These are phyloP conservation scores for Rhynchosporium agropyri DNA, from an alignment of 2,329 filamentous ascomycete species.

Conservation along the genomic window DNA sequence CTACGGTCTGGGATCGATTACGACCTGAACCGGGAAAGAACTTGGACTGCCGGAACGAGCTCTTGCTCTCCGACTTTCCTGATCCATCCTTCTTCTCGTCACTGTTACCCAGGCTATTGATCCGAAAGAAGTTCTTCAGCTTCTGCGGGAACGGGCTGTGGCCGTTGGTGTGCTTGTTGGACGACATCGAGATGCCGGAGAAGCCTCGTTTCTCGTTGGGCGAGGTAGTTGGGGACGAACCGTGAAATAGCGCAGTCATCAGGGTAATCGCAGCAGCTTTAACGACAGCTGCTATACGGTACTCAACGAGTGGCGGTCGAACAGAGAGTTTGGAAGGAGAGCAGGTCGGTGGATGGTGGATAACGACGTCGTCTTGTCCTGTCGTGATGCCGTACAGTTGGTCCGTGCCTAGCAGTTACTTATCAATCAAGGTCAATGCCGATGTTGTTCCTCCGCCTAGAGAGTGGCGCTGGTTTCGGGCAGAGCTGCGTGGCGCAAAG, in stretches of 20 bases:
- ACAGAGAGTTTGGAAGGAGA: constrained; percentile 1
- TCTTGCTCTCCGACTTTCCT: constrained; percentile 43
- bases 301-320: constrained; percentile 12
- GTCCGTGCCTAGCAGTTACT: constrained; percentile 20
- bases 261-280: constrained; percentile 33
- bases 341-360: constrained; percentile 18
- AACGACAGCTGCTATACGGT: constrained; percentile 37
- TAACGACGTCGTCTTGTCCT: constrained; percentile 11
- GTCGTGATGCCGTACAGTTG: background rate
- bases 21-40: constrained; percentile 88
- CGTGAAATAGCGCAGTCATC: constrained; percentile 41
- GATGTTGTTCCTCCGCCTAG: background rate
- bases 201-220: constrained; percentile 42
- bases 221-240: constrained; percentile 33
- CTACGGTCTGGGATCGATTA: constrained; percentile 86
- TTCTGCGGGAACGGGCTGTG: constrained; percentile 67
- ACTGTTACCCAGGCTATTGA: constrained; percentile 53
- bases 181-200: constrained; percentile 42
- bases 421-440: constrained; percentile 11
- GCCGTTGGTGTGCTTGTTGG: constrained; percentile 56
- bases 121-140: constrained; percentile 72
- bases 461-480: constrained; percentile 5
- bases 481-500: constrained; percentile 12
- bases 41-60: constrained; percentile 77
- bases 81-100: constrained; percentile 45